Conservation (phyloP, 1,284 basidiomycete genomes). For the Fomitopsis schrenkii region DNA sequence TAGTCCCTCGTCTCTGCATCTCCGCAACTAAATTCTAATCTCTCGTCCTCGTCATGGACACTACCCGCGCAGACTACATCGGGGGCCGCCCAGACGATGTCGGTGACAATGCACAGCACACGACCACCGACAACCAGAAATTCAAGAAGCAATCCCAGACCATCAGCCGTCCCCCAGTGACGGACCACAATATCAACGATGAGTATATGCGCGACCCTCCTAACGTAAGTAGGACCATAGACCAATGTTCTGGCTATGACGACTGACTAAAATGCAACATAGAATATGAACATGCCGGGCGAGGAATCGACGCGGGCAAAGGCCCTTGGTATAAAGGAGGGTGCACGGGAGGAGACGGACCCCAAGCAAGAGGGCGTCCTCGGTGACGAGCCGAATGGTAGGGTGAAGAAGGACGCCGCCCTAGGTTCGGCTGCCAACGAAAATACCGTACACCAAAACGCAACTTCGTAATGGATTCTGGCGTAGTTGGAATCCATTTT, state of each 20-base stretch:
- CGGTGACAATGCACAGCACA: constrained; percentile 21
- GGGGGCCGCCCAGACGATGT: constrained; percentile 9
- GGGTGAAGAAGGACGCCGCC: constrained; percentile 11
- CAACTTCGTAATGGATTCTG: background rate
- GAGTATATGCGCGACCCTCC: constrained; percentile 30
- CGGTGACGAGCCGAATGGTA: constrained; percentile 13
- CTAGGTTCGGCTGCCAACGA: constrained; percentile 13
- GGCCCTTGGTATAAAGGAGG: constrained; percentile 13
- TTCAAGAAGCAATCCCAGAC: constrained; percentile 30
- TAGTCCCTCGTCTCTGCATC: background rate
- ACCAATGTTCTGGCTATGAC: too few relatives aligned
- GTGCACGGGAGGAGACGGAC: constrained; percentile 15
- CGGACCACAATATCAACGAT: constrained; percentile 30
- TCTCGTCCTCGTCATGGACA: constrained; percentile 5
- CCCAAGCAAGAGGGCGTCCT: constrained; percentile 17
- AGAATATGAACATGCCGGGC: constrained; percentile 7
- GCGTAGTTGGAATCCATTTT: too few relatives aligned
- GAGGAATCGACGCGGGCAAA: constrained; percentile 8
- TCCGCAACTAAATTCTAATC: background rate
- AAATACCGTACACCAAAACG: constrained; percentile 15
- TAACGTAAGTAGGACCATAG: constrained; percentile 9
- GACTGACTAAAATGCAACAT: background rate
- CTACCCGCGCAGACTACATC: constrained; percentile 12
- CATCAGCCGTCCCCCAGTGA: constrained; percentile 25
- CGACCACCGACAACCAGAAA: constrained; percentile 16